A percentile compares a stretch with the other conserved stretches of the same genome.
phyloP scores from a whole-genome alignment of 495 filamentous ascomycete genomes.

The Xylaria cubensis region DNA sequence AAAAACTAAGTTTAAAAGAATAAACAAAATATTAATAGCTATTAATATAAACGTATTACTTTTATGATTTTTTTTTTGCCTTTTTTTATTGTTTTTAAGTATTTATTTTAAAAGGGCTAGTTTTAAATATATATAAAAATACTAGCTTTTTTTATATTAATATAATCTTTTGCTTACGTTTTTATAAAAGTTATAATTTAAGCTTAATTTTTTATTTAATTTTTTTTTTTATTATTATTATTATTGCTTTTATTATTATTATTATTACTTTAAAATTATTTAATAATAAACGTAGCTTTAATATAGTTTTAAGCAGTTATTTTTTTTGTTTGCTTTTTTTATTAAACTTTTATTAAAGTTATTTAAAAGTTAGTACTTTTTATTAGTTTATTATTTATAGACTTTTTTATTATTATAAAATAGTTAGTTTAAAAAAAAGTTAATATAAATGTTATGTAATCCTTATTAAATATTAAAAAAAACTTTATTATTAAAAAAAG shows the following conservation, averaged over 20 bases:
- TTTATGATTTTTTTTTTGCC: not conserved
- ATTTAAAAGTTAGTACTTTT: not conserved
- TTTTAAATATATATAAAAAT: not conserved
- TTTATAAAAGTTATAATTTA: not conserved
- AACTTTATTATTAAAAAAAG: no score
- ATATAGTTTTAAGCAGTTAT: not conserved
- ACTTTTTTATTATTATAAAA: not conserved
- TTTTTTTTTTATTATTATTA: not conserved
- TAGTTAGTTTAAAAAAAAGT: constrained; percentile 10
- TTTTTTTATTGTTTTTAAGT: not conserved
- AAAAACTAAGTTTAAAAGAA: no score
- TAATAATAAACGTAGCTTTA: not conserved
- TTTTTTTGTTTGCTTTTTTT: constrained; percentile 7
- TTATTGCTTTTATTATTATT: not conserved
- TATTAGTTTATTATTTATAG: not conserved
- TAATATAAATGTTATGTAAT: not conserved
- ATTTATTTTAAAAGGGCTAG: not conserved
- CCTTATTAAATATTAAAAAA: no score
- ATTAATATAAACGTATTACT: no score
- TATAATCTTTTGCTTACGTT: not conserved
- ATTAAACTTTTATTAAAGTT: not conserved
- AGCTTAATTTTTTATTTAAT: not conserved
- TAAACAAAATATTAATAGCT: no score
- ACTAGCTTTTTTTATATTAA: not conserved
- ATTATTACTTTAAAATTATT: not conserved